Evolutionary conservation across 2,329 filamentous ascomycete species (phyloP).

Genomic region (Chaetomiaceae sp.): DNA sequence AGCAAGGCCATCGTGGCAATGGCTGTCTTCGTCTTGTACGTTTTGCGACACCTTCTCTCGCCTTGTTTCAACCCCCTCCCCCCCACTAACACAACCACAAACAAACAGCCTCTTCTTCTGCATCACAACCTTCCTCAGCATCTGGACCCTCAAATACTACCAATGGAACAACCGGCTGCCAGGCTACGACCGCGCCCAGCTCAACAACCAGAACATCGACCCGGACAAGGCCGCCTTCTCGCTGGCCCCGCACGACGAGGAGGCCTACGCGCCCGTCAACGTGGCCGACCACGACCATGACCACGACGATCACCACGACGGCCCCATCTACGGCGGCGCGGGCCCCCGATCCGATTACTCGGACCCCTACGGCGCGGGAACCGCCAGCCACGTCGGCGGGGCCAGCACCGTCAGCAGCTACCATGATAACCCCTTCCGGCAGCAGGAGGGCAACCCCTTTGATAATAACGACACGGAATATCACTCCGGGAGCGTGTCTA

Average conservation of each 20-base stretch:
- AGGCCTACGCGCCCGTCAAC: constrained; percentile 60
- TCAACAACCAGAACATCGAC: constrained; percentile 51
- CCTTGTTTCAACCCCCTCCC: not conserved
- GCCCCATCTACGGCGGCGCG: constrained; percentile 20
- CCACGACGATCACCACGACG: constrained; percentile 32
- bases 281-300: constrained; percentile 50
- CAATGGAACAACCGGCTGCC: constrained; percentile 58
- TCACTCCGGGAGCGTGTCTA: constrained; percentile 29
- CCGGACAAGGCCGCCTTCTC: constrained; percentile 67
- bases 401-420: constrained; percentile 37
- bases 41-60: constrained; percentile 10
- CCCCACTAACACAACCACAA: not conserved
- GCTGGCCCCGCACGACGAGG: constrained; percentile 62
- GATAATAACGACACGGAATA: constrained; percentile 50
- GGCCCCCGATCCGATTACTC: constrained; percentile 31
- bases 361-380: constrained; percentile 25
- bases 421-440: constrained; percentile 29
- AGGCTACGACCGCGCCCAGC: constrained; percentile 47
- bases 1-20: constrained; percentile 61
- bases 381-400: constrained; percentile 8
- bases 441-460: constrained; percentile 37
- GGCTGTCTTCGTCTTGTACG: constrained; percentile 60
- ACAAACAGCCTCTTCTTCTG: constrained; percentile 51
- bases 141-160: constrained; percentile 59
- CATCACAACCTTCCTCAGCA: constrained; percentile 50